Evolutionary conservation across 2,329 filamentous ascomycete genomes (phyloP), one percentile per base, ranked within the genome.

Genomic region (Botrytis medusae): DNA sequence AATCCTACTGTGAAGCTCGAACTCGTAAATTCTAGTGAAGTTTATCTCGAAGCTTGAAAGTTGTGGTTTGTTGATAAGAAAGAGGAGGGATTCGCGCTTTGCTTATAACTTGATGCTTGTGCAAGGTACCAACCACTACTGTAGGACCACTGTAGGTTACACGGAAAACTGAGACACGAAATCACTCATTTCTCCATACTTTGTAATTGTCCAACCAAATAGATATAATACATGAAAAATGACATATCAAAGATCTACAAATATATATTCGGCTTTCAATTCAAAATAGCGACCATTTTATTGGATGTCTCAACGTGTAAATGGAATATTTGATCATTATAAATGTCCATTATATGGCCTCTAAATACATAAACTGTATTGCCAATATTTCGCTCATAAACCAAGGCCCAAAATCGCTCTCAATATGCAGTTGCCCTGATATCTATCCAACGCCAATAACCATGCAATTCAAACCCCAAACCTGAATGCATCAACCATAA

Each of bases 381-480:
- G 25, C n/a, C 29, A 29, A n/a, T 37, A 25, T n/a, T 6, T 25
- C 22, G 46, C 64, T 51, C 46, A 32, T 54, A 67, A 51, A 37
- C n/a, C 25, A 40, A 67, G 29, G 7, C 22, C 32, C 18, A 20
- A 37, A 54, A 20, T 34, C 9, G 46, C 46, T 40, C 46, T n/a
- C 32, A n/a, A 54, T n/a, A 40, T 67, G 46, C 64, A 51, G 22
- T 51, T 63, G 40, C 61, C 37, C 44, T 46, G 40, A 32, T 64
- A 46, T 62, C 37, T 44, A 64, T 32, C 9, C 40, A 64, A 64
- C 61, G 61, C 61, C 61, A 44, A n/a, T 40, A 67, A 14, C 62
- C 46, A 54, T 67, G 40, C 61, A 22, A 46, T 64, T 37, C 32
- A 37, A n/a, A 37, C 2, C 61, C 61, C 40, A 64, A 29, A 64